Base-by-base conservation (phyloP, 495 filamentous ascomycete genomes). In the Xylaria cubensis region DNA sequence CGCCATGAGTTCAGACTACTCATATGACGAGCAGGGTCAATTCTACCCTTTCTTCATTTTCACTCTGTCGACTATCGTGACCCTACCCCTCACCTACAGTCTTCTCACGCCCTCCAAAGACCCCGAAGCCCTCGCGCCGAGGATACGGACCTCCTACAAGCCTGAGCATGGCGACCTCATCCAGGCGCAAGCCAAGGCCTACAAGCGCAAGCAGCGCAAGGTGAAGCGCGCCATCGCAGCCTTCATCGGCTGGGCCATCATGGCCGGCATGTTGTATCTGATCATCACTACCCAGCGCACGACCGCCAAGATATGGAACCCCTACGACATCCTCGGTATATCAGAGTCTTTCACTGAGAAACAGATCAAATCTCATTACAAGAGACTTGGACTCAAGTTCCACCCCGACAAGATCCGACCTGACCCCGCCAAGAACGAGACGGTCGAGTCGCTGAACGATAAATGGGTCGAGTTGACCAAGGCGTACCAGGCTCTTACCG, bases 31-130 rank as follows among this genome's bases (percentile, higher is more conserved):
- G 78, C 88, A 98, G 90, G 95, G 95, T 56, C 92, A 97, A 90
- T 97, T 97, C 86, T 99, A 97, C 88, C 96, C 96, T 76, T 98
- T 94, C 88, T 99, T 98, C 87, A 89, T 99, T 82, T 89, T 98
- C 78, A 97, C 94, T 61, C 89, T 98, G 74, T 89, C 92, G 68
- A 89, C 90, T 79, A 90, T 99, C 69, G 86, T 98, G 84, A 97
- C 95, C 21, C 82, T 98, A 61, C 97, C 96, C 72, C 86, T 97
- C 78, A 97, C 96, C 74, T 97, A 95, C 81, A 92, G 90, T 70
- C 87, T 95, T 70, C 86, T 97, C 70, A 90, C 89, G 80, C 89
- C 91, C 15, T 93, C 88, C 81, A 92, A 92, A 87, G 92, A 87
- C 87, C 91, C 82, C 69, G 86, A 80, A 51, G 79, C 79, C 64